phyloP scores from a whole-genome alignment of 805 yeast species.

The Metschnikowia lunata region DNA sequence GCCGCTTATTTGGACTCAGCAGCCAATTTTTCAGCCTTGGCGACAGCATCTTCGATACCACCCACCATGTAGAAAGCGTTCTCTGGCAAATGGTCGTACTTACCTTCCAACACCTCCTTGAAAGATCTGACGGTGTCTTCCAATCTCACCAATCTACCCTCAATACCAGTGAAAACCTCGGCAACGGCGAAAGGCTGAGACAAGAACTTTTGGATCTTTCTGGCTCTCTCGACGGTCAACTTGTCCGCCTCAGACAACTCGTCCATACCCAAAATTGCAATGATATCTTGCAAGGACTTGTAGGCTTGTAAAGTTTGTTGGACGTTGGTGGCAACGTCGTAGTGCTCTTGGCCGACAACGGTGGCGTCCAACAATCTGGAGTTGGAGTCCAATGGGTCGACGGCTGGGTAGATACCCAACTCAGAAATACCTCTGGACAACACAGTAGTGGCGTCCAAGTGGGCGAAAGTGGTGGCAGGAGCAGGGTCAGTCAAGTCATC shows the following conservation, averaged over 20 bases:
- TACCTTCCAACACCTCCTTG: slow-evolving; percentile 96
- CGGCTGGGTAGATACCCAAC: slow-evolving; percentile 99
- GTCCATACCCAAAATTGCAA: slow-evolving; percentile 99
- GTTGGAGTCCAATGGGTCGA: slow-evolving; percentile 99
- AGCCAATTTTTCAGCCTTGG: slow-evolving; percentile 99
- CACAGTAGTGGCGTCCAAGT: slow-evolving; percentile 99
- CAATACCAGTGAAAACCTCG: slow-evolving; percentile 99
- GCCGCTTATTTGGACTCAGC: slow-evolving; percentile 70
- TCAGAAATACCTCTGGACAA: slow-evolving; percentile 99
- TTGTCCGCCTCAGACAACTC: slow-evolving; percentile 98
- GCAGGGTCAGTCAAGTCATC: slow-evolving; percentile 99
- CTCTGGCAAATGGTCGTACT: slow-evolving; percentile 98
- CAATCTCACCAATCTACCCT: slow-evolving; percentile 95
- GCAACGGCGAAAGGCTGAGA: slow-evolving; percentile 99
- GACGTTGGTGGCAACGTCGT: slow-evolving; percentile 88
- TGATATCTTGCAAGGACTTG: slow-evolving; percentile 99
- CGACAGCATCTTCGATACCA: slow-evolving; percentile 97
- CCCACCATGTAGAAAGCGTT: slow-evolving; percentile 99
- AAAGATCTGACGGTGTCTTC: slow-evolving; percentile 92
- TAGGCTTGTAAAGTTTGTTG: slow-evolving; percentile 99
- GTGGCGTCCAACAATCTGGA: slow-evolving; percentile 97
- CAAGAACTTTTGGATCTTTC: slow-evolving; percentile 99
- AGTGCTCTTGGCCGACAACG: slow-evolving; percentile 98
- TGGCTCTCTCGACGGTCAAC: slow-evolving; percentile 99
- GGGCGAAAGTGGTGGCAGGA: slow-evolving; percentile 99